These are phyloP conservation scores for Paecilomyces formosus DNA, from an alignment of 2,329 filamentous ascomycete species.

Conservation along the genomic window DNA sequence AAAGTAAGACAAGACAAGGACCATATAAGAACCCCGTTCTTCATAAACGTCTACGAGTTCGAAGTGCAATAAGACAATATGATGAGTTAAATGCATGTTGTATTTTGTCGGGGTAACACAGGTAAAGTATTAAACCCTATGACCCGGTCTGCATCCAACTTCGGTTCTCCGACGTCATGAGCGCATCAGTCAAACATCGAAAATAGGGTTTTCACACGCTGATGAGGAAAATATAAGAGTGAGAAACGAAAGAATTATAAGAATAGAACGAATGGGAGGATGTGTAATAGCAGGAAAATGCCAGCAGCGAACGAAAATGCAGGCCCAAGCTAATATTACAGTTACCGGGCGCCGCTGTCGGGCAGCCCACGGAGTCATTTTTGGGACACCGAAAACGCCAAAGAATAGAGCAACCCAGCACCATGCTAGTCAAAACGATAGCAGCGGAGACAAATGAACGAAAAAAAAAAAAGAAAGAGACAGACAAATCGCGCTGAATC, in stretches of 20 bases:
- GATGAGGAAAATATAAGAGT: not conserved
- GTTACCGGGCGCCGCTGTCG: conserved; percentile 15
- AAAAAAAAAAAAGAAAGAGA: not conserved
- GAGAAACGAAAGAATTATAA: not conserved
- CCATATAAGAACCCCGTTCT: not conserved
- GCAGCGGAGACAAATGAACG: not conserved
- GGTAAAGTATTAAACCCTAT: conserved; percentile 2
- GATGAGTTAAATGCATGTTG: conserved; percentile 1
- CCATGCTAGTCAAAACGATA: conserved; percentile 1
- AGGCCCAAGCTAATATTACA: conserved; percentile 26
- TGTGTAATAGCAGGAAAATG: conserved; percentile 5
- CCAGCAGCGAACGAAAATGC: conserved; percentile 7
- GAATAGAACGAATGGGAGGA: conserved; percentile 4
- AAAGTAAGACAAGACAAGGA: not conserved
- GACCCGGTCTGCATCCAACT: conserved; percentile 1
- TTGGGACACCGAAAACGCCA: conserved; percentile 21
- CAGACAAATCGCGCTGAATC: not conserved
- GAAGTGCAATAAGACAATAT: not conserved
- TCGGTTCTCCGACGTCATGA: conserved; percentile 6
- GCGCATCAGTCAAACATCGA: conserved; percentile 6
- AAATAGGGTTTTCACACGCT: not conserved
- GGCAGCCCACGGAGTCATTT: conserved; percentile 13
- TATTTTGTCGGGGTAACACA: not conserved
- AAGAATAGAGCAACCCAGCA: conserved; percentile 3
- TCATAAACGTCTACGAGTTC: not conserved